A percentile compares a stretch with the other conserved stretches of the same genome.
phyloP scores from a whole-genome alignment of 345 rosid species.

The Diplotaxis tenuifolia region DNA sequence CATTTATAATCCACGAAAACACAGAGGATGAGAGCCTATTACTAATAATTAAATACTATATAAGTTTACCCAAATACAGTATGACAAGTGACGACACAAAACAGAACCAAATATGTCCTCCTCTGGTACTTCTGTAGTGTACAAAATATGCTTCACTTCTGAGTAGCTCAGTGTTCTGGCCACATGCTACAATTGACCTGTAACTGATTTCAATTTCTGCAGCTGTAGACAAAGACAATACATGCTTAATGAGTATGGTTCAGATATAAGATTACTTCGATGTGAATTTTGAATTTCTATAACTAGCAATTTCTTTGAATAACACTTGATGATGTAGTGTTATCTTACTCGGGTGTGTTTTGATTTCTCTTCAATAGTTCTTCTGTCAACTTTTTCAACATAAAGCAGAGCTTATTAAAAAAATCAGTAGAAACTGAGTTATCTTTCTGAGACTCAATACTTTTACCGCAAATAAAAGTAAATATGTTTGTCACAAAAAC shows the following conservation, averaged over 20 bases:
- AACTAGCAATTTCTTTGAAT: neutral
- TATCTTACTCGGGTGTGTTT: constrained; percentile 67
- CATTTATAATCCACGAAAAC: constrained; percentile 28
- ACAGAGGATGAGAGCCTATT: neutral
- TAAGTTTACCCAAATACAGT: constrained; percentile 1
- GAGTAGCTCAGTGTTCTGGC: constrained; percentile 3
- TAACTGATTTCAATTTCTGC: constrained; percentile 26
- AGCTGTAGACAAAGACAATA: constrained; percentile 19
- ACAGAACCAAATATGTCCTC: constrained; percentile 14
- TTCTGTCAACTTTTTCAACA: constrained; percentile 52
- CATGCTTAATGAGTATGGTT: neutral
- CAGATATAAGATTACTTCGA: neutral
- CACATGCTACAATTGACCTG: constrained; percentile 18
- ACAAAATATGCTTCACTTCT: constrained; percentile 16
- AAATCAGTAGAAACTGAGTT: too few species aligned
- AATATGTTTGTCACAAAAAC: too few species aligned
- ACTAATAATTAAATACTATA: neutral
- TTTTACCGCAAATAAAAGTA: too few species aligned
- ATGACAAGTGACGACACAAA: constrained; percentile 3
- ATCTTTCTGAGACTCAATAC: too few species aligned
- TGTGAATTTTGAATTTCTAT: neutral
- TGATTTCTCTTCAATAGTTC: constrained; percentile 67
- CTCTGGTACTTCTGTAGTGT: constrained; percentile 7
- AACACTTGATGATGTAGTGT: neutral
- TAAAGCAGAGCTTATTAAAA: too few species aligned